A percentile compares a stretch with the other conserved stretches of the same genome.
These are phyloP conservation scores for Cicer pinnatifidum DNA, from an alignment of 306 rosid species.

Conservation along the genomic window DNA sequence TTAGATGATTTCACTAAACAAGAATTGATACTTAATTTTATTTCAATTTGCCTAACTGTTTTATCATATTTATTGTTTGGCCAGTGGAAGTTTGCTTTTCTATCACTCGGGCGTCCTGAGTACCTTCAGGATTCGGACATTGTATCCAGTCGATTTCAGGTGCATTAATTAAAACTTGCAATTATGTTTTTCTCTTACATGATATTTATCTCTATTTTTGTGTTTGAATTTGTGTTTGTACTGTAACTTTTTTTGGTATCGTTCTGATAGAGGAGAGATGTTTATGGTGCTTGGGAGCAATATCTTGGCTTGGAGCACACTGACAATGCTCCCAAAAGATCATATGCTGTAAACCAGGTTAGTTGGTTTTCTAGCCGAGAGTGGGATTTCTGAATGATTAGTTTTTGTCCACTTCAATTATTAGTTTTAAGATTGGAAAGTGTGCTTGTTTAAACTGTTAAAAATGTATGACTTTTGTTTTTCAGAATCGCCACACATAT, in stretches of 20 bases:
- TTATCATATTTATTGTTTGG: slow-evolving; percentile 32
- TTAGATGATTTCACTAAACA: slow-evolving; percentile 17
- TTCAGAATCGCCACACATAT: slow-evolving; percentile 82
- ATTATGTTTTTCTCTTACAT: background rate
- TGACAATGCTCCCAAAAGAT: slow-evolving; percentile 80
- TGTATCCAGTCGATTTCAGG: slow-evolving; percentile 84
- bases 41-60: slow-evolving; percentile 15
- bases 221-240: slow-evolving; percentile 15
- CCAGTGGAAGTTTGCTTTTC: slow-evolving; percentile 90
- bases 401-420: slow-evolving; percentile 17
- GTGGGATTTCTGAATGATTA: slow-evolving; percentile 4
- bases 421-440: slow-evolving; percentile 1
- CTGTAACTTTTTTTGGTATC: background rate
- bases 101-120: slow-evolving; percentile 84
- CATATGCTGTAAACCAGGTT: slow-evolving; percentile 79
- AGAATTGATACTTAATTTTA: background rate
- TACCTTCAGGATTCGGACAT: slow-evolving; percentile 80
- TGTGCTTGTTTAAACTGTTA: slow-evolving; percentile 30
- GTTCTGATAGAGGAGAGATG: slow-evolving; percentile 75
- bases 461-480: slow-evolving; percentile 36
- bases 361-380: slow-evolving; percentile 1
- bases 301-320: slow-evolving; percentile 91
- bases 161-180: slow-evolving; percentile 37
- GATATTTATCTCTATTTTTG: slow-evolving; percentile 15
- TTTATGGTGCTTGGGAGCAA: slow-evolving; percentile 94